Percentiles rank a stretch among this genome's conserved stretches.
Evolutionary conservation across 345 rosid species (phyloP).

Genomic region (Balakata baccata): DNA sequence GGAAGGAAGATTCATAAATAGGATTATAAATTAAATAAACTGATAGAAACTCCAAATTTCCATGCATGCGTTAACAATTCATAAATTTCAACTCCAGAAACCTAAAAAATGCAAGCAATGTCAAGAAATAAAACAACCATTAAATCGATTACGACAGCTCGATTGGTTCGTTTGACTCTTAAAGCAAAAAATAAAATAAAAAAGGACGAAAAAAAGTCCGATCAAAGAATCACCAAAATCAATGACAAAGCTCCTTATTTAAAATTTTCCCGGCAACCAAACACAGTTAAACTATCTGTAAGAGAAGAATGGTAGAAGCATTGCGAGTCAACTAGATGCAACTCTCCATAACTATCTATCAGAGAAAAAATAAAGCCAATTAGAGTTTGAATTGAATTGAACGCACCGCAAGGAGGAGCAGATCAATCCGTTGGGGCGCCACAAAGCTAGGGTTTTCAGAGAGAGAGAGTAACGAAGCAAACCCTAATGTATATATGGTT

Average conservation of each 20-base stretch:
- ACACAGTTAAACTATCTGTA: neutral
- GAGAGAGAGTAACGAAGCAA: neutral
- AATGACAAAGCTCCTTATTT: neutral
- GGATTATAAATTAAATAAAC: neutral
- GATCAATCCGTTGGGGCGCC: conserved; percentile 4
- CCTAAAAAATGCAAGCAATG: neutral
- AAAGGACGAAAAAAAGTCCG: neutral
- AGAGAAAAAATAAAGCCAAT: too few species aligned
- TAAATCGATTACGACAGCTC: neutral
- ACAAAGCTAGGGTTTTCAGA: conserved; percentile 15
- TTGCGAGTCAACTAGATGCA: neutral
- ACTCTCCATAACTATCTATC: neutral
- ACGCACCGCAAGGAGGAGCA: conserved; percentile 9
- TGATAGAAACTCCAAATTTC: neutral
- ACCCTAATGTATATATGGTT: neutral
- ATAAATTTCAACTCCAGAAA: neutral
- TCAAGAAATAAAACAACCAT: neutral
- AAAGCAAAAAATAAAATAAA: neutral
- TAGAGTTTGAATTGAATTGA: neutral
- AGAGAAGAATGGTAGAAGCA: neutral
- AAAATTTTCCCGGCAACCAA: neutral
- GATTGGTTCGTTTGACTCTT: neutral
- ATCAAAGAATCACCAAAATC: neutral
- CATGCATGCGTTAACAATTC: neutral
- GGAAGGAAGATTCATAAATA: too few species aligned